Evolutionary conservation across 148 eudicot genomes (phyloP).

Genomic region (Chenopodium suecicum): DNA sequence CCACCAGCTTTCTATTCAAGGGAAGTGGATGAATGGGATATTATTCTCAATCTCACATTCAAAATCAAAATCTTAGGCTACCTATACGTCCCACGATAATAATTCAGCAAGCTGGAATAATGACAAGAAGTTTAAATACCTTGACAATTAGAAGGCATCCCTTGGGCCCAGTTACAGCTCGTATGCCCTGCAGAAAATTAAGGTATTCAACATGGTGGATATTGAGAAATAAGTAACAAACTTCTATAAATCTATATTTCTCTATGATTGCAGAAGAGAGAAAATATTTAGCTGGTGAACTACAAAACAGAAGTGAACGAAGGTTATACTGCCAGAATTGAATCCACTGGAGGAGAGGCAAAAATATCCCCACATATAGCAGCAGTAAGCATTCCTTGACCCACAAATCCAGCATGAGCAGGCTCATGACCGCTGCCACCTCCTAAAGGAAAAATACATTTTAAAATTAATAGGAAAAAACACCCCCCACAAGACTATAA

Average conservation of each 20-base stretch:
- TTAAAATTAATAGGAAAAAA: not conserved
- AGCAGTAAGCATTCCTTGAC: slow-evolving; percentile 97
- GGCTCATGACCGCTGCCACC: slow-evolving; percentile 99
- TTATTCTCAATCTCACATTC: not conserved
- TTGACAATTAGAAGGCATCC: slow-evolving; percentile 95
- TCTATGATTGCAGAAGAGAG: not conserved
- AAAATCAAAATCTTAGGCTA: not conserved
- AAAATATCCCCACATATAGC: slow-evolving; percentile 97
- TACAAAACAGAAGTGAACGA: not conserved
- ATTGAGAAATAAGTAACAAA: not conserved
- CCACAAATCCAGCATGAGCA: slow-evolving; percentile 97
- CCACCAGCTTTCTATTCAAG: not conserved
- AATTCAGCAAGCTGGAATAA: not conserved
- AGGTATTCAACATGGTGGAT: slow-evolving; percentile 3
- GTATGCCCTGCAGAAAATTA: slow-evolving; percentile 58
- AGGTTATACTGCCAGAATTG: slow-evolving; percentile 78
- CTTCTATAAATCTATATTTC: not conserved
- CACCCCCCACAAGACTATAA: too few species aligned
- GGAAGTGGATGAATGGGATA: not conserved
- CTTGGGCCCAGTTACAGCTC: slow-evolving; percentile 90
- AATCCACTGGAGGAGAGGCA: slow-evolving; percentile 90
- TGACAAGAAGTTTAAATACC: slow-evolving; percentile 42
- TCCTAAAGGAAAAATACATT: slow-evolving; percentile 41
- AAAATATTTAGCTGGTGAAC: too few species aligned
- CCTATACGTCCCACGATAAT: not conserved